A percentile compares a stretch with the other conserved stretches of the same genome.
Evolutionary conservation across 2,329 filamentous ascomycete species (phyloP).

Genomic region (Podosphaera xanthii): DNA sequence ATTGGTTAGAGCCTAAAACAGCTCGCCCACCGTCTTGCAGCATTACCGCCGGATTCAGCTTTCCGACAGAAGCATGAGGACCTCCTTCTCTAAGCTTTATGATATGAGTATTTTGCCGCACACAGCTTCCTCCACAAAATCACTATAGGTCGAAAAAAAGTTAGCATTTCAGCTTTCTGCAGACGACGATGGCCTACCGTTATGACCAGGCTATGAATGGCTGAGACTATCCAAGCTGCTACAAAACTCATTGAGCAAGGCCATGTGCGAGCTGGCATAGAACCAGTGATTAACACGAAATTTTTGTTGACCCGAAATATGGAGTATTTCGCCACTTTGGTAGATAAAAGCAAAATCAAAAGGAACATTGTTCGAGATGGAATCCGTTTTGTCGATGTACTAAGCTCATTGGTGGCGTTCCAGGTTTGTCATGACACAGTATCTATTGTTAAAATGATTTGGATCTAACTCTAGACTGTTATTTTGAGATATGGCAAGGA

Average conservation of each 20-base stretch:
- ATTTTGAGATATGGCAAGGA: too few relatives aligned
- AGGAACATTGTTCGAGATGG: constrained; percentile 37
- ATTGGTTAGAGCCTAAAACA: constrained; percentile 51
- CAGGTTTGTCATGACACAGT: too few relatives aligned
- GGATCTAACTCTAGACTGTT: too few relatives aligned
- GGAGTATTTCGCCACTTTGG: constrained; percentile 95
- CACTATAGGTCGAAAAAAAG: constrained; percentile 69
- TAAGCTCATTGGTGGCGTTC: too few relatives aligned
- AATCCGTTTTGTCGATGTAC: too few relatives aligned
- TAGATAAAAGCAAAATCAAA: constrained; percentile 92
- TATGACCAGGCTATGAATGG: constrained; percentile 80
- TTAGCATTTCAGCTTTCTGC: constrained; percentile 77
- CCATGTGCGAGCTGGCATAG: constrained; percentile 75
- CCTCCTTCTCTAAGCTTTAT: constrained; percentile 75
- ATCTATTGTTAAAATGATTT: too few relatives aligned
- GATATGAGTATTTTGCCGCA: constrained; percentile 71
- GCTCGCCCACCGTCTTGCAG: constrained; percentile 68
- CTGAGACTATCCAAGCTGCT: constrained; percentile 66
- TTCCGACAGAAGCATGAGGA: constrained; percentile 67
- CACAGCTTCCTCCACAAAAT: constrained; percentile 39
- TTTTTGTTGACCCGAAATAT: constrained; percentile 73
- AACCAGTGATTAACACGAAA: constrained; percentile 73
- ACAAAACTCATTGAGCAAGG: constrained; percentile 84
- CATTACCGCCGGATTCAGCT: constrained; percentile 58
- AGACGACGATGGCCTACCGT: constrained; percentile 66